Evolutionary conservation across 1,139 yeast species (phyloP).

Genomic region (Candida sojae): DNA sequence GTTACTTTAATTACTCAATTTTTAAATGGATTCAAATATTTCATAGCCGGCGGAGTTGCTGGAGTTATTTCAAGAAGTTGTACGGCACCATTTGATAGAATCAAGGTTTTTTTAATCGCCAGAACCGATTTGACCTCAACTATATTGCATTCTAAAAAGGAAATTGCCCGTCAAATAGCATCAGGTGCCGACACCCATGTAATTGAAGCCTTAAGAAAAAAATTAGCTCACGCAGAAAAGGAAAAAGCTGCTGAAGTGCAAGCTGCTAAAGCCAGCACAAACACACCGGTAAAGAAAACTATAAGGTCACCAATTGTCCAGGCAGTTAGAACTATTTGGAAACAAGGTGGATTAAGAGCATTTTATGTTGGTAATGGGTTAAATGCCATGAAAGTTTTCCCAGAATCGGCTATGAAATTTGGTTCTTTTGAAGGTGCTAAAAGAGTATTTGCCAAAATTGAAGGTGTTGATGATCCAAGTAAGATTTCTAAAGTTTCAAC

Average conservation of each 20-base stretch:
- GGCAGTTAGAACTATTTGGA: constrained; percentile 81
- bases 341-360: constrained; percentile 83
- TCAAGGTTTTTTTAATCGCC: constrained; percentile 91
- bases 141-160: constrained; percentile 56
- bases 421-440: constrained; percentile 93
- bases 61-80: constrained; percentile 97
- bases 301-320: constrained; percentile 70
- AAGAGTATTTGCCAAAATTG: constrained; percentile 69
- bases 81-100: constrained; percentile 95
- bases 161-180: constrained; percentile 46
- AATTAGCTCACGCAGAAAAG: constrained; percentile 26
- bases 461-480: constrained; percentile 73
- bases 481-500: constrained; percentile 77
- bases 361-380: constrained; percentile 96
- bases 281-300: constrained; percentile 29
- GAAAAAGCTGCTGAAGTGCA: constrained; percentile 18
- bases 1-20: constrained; percentile 80
- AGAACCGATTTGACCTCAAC: constrained; percentile 80
- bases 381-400: constrained; percentile 91
- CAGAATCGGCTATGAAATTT: constrained; percentile 96
- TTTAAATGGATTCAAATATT: constrained; percentile 83
- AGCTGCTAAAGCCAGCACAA: constrained; percentile 20
- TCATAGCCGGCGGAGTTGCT: constrained; percentile 91
- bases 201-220: constrained; percentile 37
- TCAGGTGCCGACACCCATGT: constrained; percentile 37